These are phyloP conservation scores for Adansonia rubrostipa DNA, from an alignment of 441 rosid species.

Conservation along the genomic window DNA sequence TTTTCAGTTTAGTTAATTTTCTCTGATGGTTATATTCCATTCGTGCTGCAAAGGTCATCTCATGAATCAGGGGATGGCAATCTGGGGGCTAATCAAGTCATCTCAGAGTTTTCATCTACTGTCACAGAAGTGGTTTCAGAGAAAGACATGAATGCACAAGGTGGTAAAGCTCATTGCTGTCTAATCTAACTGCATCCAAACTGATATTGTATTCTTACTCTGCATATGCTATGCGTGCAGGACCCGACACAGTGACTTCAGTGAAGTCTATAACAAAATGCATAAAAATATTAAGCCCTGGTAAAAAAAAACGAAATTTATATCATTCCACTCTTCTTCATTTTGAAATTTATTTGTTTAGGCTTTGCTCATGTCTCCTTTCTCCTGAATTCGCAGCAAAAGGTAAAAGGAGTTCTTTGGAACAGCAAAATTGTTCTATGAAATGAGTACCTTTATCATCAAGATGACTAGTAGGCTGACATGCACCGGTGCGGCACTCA, in stretches of 20 bases:
- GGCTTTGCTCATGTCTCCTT: neutral
- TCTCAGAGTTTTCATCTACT: slow-evolving; percentile 62
- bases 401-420: slow-evolving; percentile 30
- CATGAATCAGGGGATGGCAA: slow-evolving; percentile 38
- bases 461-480: slow-evolving; percentile 37
- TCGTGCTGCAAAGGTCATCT: neutral
- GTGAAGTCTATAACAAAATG: slow-evolving; percentile 58
- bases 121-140: slow-evolving; percentile 51
- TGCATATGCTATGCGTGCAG: slow-evolving; percentile 37
- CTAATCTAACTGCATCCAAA: neutral
- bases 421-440: slow-evolving; percentile 32
- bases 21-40: neutral
- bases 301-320: slow-evolving; percentile 35
- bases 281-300: slow-evolving; percentile 58
- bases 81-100: slow-evolving; percentile 44
- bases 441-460: slow-evolving; percentile 30
- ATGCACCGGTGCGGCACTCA: slow-evolving; percentile 28
- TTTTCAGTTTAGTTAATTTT: too few species aligned
- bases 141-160: slow-evolving; percentile 48
- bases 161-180: slow-evolving; percentile 32
- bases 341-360: neutral
- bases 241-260: slow-evolving; percentile 47
- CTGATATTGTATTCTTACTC: slow-evolving; percentile 1
- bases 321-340: neutral
- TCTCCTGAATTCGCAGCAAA: slow-evolving; percentile 49